A percentile compares a stretch with the other conserved stretches of the same genome.
Conservation (phyloP, 305 asterid genomes). For the Fraxinus ornus region DNA sequence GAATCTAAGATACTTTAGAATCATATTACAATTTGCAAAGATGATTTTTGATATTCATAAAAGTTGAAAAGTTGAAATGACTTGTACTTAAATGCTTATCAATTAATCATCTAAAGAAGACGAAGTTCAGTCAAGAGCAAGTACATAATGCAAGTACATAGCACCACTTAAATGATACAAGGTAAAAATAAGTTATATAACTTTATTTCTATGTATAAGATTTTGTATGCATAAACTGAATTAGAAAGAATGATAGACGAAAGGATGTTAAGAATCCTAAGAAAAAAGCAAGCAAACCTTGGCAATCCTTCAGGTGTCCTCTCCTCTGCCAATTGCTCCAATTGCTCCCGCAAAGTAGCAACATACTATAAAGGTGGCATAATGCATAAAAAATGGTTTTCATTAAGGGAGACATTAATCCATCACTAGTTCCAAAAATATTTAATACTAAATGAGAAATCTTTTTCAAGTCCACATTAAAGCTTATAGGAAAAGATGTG, state of each 20-base stretch:
- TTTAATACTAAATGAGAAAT: not conserved
- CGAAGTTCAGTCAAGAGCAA: not conserved
- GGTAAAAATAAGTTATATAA: not conserved
- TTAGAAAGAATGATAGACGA: not conserved
- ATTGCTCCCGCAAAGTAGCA: slow-evolving; percentile 76
- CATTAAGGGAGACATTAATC: not conserved
- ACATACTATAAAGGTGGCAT: slow-evolving; percentile 56
- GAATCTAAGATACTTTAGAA: not conserved
- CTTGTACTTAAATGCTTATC: not conserved
- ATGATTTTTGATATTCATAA: not conserved
- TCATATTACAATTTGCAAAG: not conserved
- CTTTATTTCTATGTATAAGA: not conserved
- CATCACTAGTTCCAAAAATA: not conserved
- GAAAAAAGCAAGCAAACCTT: slow-evolving; percentile 46
- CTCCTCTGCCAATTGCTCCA: slow-evolving; percentile 86
- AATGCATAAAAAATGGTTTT: slow-evolving; percentile 3
- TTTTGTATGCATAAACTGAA: not conserved
- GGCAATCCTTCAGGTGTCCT: slow-evolving; percentile 74
- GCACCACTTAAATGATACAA: not conserved
- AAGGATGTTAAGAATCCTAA: slow-evolving; percentile 6
- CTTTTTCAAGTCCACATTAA: not conserved
- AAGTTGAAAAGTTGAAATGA: not conserved
- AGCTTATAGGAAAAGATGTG: not conserved
- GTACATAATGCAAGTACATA: not conserved
- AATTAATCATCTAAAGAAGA: not conserved